Evolutionary conservation across 495 filamentous ascomycete species (phyloP).

Genomic region (Amorphotheca resinae): DNA sequence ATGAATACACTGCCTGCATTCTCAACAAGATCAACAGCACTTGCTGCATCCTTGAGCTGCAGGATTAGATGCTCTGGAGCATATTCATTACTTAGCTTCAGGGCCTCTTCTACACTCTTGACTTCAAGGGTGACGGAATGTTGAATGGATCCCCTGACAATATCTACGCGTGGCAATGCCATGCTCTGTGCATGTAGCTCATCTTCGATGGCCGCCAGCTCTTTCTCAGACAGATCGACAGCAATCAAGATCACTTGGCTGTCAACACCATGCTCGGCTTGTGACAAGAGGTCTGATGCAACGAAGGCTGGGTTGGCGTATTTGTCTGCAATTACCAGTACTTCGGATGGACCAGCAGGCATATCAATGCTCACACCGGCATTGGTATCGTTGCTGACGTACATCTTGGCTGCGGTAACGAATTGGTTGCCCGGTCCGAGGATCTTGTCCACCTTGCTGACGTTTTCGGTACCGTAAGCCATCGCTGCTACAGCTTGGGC

Average conservation of each 20-base stretch:
- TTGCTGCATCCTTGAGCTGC: conserved; percentile 63
- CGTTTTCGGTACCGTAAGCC: conserved; percentile 71
- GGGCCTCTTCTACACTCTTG: conserved; percentile 65
- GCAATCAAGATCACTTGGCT: conserved; percentile 91
- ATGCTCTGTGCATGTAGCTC: conserved; percentile 85
- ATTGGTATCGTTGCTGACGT: conserved; percentile 89
- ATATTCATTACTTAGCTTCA: conserved; percentile 81
- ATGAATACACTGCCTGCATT: conserved; percentile 95
- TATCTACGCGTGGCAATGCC: conserved; percentile 77
- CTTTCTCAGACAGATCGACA: conserved; percentile 57
- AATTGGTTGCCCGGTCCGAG: conserved; percentile 97
- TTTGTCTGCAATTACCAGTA: conserved; percentile 90
- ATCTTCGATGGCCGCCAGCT: conserved; percentile 72
- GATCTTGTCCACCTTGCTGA: conserved; percentile 97
- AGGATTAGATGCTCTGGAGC: conserved; percentile 97
- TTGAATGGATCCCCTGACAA: conserved; percentile 79
- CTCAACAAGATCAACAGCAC: conserved; percentile 63
- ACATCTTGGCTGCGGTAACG: conserved; percentile 96
- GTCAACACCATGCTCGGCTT: conserved; percentile 93
- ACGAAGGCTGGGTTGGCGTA: conserved; percentile 88
- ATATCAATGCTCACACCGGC: conserved; percentile 95
- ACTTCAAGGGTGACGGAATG: conserved; percentile 88
- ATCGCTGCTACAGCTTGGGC: conserved; percentile 90
- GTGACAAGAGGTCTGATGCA: conserved; percentile 82
- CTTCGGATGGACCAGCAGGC: conserved; percentile 94